Evolutionary conservation across 257 asterid species (phyloP).

Genomic region (Cordia subcordata): DNA sequence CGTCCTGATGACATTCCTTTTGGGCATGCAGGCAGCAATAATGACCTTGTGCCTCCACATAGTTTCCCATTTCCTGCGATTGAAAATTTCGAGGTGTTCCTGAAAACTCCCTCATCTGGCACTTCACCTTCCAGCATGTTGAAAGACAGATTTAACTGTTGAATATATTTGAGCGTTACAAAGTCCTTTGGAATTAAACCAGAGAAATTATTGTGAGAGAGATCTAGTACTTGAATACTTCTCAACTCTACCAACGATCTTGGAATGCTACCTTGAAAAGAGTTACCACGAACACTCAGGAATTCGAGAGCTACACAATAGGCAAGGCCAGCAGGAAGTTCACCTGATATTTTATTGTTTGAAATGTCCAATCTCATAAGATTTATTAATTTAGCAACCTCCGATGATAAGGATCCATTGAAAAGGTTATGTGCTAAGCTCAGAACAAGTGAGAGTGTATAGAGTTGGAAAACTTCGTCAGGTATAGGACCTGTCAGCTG

Average conservation of each 20-base stretch:
- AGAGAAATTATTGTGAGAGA: slow-evolving; percentile 25
- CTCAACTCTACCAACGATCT: slow-evolving; percentile 16
- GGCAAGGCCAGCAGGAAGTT: slow-evolving; percentile 22
- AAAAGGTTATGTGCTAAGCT: slow-evolving; percentile 13
- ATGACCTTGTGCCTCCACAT: slow-evolving; percentile 22
- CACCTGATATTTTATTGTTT: slow-evolving; percentile 24
- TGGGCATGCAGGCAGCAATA: slow-evolving; percentile 12
- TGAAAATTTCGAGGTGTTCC: slow-evolving; percentile 14
- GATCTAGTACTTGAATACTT: slow-evolving; percentile 22
- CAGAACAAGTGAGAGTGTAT: slow-evolving; percentile 11
- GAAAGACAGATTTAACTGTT: slow-evolving; percentile 23
- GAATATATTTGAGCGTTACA: slow-evolving; percentile 11
- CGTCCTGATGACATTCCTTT: no score
- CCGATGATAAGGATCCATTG: slow-evolving; percentile 24
- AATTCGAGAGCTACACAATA: slow-evolving; percentile 18
- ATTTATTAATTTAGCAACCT: slow-evolving; percentile 17
- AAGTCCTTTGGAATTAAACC: slow-evolving; percentile 25
- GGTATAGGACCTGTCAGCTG: slow-evolving; percentile 22
- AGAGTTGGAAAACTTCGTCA: slow-evolving; percentile 2
- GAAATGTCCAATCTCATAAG: slow-evolving; percentile 16
- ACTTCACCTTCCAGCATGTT: slow-evolving; percentile 30
- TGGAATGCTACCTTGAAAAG: slow-evolving; percentile 22
- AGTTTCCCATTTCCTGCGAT: slow-evolving; percentile 19
- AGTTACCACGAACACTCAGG: slow-evolving; percentile 16
- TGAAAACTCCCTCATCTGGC: slow-evolving; percentile 24